Conservation (phyloP, 164 flowering plant species). For the Buxus sempervirens region DNA sequence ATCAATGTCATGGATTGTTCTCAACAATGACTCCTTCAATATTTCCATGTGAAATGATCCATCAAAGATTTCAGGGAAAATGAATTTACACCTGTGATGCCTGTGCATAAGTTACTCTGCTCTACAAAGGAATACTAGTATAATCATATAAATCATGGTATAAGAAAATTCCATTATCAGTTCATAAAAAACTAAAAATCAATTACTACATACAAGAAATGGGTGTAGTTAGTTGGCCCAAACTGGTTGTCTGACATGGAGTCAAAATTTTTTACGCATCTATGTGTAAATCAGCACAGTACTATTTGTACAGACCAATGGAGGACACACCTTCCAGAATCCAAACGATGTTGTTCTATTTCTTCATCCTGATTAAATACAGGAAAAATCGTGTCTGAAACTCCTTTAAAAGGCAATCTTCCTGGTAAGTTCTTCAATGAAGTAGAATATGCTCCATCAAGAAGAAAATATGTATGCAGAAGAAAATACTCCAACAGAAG, state of each 20-base stretch:
- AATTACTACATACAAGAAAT: too few relatives aligned
- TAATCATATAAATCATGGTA: too few relatives aligned
- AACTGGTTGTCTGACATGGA: too few relatives aligned
- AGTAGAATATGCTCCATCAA: conserved; percentile 72
- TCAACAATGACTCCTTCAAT: conserved; percentile 82
- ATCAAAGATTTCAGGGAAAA: conserved; percentile 41
- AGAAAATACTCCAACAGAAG: conserved; percentile 81
- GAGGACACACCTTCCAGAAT: conserved; percentile 44
- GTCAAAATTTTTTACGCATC: too few relatives aligned
- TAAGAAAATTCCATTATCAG: too few relatives aligned
- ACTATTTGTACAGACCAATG: neutral
- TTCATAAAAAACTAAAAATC: too few relatives aligned
- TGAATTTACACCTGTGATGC: conserved; percentile 44
- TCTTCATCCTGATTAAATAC: conserved; percentile 33
- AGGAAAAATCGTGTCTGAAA: conserved; percentile 30
- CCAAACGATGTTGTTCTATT: conserved; percentile 21
- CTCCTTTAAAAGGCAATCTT: conserved; percentile 38
- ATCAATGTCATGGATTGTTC: conserved; percentile 87
- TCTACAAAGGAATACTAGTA: too few relatives aligned
- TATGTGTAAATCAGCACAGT: too few relatives aligned
- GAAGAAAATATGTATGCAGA: conserved; percentile 80
- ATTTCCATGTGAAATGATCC: conserved; percentile 76
- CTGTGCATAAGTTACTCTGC: too few relatives aligned
- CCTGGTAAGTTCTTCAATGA: conserved; percentile 42
- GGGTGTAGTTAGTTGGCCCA: too few relatives aligned